Conservation (phyloP, 495 filamentous ascomycete species). For the Annulohypoxylon nitens region DNA sequence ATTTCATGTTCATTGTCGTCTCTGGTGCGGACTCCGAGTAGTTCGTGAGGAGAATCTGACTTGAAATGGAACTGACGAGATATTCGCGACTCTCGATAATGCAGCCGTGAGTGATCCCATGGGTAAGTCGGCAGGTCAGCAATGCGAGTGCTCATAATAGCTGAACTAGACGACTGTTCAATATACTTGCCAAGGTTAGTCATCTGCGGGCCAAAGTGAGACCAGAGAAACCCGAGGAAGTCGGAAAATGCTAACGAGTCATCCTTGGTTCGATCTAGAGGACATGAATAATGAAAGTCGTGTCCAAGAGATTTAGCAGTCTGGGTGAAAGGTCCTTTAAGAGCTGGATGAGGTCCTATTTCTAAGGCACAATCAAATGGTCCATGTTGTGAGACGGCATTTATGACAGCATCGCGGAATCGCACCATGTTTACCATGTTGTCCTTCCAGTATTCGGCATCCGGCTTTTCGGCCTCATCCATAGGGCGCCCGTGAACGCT, state of each 20-base stretch:
- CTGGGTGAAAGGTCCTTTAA: conserved; percentile 62
- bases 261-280: conserved; percentile 53
- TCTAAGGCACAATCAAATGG: conserved; percentile 65
- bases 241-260: conserved; percentile 57
- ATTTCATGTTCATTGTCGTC: conserved; percentile 59
- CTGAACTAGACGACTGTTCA: conserved; percentile 50
- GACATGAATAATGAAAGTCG: conserved; percentile 53
- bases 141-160: conserved; percentile 46
- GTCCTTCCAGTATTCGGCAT: conserved; percentile 67
- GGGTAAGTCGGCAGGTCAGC: conserved; percentile 58
- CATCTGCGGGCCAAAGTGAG: conserved; percentile 49
- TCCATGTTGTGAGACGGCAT: conserved; percentile 51
- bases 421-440: conserved; percentile 70
- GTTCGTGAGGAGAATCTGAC: conserved; percentile 56
- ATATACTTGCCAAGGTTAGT: conserved; percentile 53
- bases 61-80: conserved; percentile 61
- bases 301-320: conserved; percentile 54
- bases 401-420: conserved; percentile 66
- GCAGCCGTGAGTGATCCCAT: conserved; percentile 63
- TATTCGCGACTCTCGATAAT: conserved; percentile 63
- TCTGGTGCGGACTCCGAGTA: conserved; percentile 61
- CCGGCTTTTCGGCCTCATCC: conserved; percentile 40
- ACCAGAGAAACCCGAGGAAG: conserved; percentile 66
- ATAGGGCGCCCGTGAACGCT: conserved; percentile 52
- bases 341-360: conserved; percentile 68